A percentile compares a stretch with the other conserved stretches of the same genome.
phyloP scores from a whole-genome alignment of 192 early-diverging fungal genomes.

The Helicostylum pulchrum region DNA sequence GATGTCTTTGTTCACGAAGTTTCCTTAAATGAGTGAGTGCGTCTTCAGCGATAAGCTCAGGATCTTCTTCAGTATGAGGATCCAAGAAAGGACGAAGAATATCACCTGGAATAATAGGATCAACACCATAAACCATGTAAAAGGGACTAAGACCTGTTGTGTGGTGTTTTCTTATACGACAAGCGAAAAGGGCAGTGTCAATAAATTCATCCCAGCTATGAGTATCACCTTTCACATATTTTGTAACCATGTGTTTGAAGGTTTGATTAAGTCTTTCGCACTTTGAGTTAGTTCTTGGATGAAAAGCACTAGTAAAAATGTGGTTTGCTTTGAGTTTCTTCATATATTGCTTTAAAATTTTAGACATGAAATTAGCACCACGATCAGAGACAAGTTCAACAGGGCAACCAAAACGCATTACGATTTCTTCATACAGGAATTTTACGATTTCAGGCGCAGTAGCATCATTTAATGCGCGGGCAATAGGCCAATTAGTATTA shows the following conservation, averaged over 20 bases:
- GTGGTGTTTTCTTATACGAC: conserved; percentile 16
- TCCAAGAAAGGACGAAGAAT: conserved; percentile 3
- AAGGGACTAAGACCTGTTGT: conserved; percentile 20
- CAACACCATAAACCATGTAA: conserved; percentile 22
- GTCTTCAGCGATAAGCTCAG: background rate
- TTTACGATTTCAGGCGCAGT: conserved; percentile 15
- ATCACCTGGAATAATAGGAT: conserved; percentile 20
- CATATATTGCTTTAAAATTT: conserved; percentile 2
- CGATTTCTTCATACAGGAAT: conserved; percentile 26
- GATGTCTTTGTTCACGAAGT: background rate
- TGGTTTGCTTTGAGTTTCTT: conserved; percentile 2
- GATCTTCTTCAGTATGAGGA: background rate
- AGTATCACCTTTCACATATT: background rate
- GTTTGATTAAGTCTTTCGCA: conserved; percentile 20
- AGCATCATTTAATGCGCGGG: conserved; percentile 8
- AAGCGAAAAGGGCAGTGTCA: conserved; percentile 19
- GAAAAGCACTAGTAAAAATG: conserved; percentile 13
- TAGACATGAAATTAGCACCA: conserved; percentile 27
- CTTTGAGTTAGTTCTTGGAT: conserved; percentile 26
- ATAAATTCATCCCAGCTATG: conserved; percentile 26
- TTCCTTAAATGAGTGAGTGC: background rate
- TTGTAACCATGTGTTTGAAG: background rate
- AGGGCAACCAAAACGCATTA: too few species aligned
- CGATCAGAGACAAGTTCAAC: conserved; percentile 18
- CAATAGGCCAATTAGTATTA: too few species aligned